Evolutionary conservation across 2,329 filamentous ascomycete genomes (phyloP).

Genomic region (Cytospora piceicola): DNA sequence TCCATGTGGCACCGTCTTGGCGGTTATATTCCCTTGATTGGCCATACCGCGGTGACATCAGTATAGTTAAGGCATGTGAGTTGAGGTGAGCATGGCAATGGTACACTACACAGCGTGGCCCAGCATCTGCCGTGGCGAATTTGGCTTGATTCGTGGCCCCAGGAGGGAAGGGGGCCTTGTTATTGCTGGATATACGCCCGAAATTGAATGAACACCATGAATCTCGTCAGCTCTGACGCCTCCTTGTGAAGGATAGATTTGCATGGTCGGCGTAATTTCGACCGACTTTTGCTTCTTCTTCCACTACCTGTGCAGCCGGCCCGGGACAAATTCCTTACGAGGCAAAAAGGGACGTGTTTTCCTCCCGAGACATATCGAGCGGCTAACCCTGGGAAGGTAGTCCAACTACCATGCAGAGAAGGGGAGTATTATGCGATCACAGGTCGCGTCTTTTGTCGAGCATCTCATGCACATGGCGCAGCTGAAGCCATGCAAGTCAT

Average conservation of each 20-base stretch:
- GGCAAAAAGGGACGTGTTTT: background rate
- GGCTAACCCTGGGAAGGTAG: background rate
- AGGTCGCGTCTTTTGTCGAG: background rate
- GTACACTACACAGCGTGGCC: background rate
- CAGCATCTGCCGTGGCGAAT: background rate
- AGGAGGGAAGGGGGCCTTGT: background rate
- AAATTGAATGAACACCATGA: background rate
- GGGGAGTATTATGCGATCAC: background rate
- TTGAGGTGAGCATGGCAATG: background rate
- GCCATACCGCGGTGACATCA: background rate
- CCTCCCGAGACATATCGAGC: background rate
- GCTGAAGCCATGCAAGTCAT: constrained; percentile 1
- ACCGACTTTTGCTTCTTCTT: background rate
- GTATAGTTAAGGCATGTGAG: background rate
- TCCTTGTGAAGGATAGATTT: background rate
- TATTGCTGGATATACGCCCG: background rate
- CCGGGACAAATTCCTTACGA: background rate
- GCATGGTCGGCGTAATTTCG: too few relatives aligned
- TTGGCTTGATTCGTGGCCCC: too few relatives aligned
- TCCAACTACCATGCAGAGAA: background rate
- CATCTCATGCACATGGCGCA: background rate
- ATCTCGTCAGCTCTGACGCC: background rate
- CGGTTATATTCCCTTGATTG: background rate
- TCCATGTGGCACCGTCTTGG: constrained; percentile 2
- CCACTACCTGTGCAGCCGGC: background rate